Evolutionary conservation across 352 stramenopile genomes (phyloP).

Genomic region (Pythium sukuiense): DNA sequence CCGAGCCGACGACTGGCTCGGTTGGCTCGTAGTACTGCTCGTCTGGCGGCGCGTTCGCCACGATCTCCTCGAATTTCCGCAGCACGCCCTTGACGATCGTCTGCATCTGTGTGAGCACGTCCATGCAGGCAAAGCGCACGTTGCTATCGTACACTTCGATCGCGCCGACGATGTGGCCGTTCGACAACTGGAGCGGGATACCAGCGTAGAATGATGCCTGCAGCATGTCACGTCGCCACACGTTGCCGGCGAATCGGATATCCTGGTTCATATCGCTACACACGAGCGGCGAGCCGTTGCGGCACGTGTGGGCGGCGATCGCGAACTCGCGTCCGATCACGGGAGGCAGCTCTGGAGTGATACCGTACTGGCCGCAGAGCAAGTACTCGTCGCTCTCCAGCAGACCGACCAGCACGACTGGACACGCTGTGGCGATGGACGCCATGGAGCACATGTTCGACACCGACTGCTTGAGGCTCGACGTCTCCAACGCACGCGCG

Average conservation of each 20-base stretch:
- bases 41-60: conserved; percentile 35
- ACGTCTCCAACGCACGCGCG: conserved; percentile 40
- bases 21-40: conserved; percentile 23
- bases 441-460: conserved; percentile 77
- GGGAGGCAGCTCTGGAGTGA: conserved; percentile 26
- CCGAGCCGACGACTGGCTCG: conserved; percentile 12
- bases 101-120: conserved; percentile 70
- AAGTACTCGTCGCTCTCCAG: conserved; percentile 59
- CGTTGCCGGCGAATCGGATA: conserved; percentile 66
- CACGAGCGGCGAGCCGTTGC: conserved; percentile 56
- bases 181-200: conserved; percentile 72
- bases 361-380: conserved; percentile 50
- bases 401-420: conserved; percentile 68
- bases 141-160: conserved; percentile 70
- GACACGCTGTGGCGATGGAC: conserved; percentile 65
- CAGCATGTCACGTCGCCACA: conserved; percentile 49
- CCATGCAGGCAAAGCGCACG: conserved; percentile 53
- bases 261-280: conserved; percentile 65
- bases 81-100: conserved; percentile 70
- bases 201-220: conserved; percentile 73
- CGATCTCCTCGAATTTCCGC: conserved; percentile 74
- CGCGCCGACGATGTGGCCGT: conserved; percentile 63
- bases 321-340: conserved; percentile 47
- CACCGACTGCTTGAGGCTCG: conserved; percentile 46
- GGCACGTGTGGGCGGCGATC: conserved; percentile 68